Conservation (phyloP, 1,284 basidiomycete species). For the Ceratobasidium sp. region DNA sequence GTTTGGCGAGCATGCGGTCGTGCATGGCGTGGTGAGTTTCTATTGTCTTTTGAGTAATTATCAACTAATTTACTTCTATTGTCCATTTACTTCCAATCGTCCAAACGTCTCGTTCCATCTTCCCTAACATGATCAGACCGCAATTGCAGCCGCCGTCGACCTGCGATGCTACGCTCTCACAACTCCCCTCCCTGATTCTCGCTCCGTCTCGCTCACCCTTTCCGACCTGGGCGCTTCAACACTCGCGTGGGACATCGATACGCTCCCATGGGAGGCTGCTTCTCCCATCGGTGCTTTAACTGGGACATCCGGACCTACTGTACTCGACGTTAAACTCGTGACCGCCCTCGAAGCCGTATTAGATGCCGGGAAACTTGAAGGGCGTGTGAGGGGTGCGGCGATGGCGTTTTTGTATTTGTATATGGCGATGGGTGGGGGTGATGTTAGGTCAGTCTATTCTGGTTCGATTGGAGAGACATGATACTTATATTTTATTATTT, state of each 20-base stretch:
- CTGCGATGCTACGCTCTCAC: conserved; percentile 94
- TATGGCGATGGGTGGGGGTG: conserved; percentile 74
- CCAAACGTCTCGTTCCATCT: too few species aligned
- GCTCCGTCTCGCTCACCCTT: conserved; percentile 84
- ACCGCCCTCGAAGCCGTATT: conserved; percentile 71
- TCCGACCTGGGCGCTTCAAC: conserved; percentile 83
- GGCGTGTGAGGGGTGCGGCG: conserved; percentile 63
- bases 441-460: conserved; percentile 51
- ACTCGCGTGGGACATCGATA: conserved; percentile 83
- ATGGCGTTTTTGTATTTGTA: conserved; percentile 96
- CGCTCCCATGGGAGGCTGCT: conserved; percentile 88
- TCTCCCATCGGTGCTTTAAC: conserved; percentile 63
- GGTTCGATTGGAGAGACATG: too few species aligned
- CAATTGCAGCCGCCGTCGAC: conserved; percentile 94
- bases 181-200: conserved; percentile 69
- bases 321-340: conserved; percentile 78
- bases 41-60: too few species aligned
- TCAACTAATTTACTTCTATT: too few species aligned
- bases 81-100: too few species aligned
- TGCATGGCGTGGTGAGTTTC: conserved; percentile 90
- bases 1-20: conserved; percentile 99
- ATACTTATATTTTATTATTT: conserved; percentile 21
- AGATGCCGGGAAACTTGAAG: conserved; percentile 50
- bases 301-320: conserved; percentile 72
- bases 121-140: conserved; percentile 76